Percentiles rank a stretch among this genome's conserved stretches.
Conservation (phyloP, 2,329 filamentous ascomycete species). For the Davidsoniella australis region DNA sequence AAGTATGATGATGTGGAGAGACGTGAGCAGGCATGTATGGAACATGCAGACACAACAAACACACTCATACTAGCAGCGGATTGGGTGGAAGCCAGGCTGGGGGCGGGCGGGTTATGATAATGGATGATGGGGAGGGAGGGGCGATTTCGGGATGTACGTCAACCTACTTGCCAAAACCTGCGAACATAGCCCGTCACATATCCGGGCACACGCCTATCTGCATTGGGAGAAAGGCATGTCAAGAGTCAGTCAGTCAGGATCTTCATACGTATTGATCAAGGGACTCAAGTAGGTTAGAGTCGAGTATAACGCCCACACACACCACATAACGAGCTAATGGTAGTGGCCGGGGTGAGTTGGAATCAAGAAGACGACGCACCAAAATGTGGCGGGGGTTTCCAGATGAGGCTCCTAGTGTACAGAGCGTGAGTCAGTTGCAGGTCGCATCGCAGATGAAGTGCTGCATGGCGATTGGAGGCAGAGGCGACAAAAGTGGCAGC, state of each 20-base stretch:
- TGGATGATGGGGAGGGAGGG: background rate
- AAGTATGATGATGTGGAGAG: too few relatives aligned
- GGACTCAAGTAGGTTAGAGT: too few relatives aligned
- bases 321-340: too few relatives aligned
- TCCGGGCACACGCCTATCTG: conserved; percentile 71
- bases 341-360: too few relatives aligned
- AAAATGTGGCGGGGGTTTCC: conserved; percentile 93
- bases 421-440: background rate
- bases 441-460: background rate
- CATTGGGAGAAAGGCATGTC: background rate
- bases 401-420: conserved; percentile 60
- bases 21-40: too few relatives aligned
- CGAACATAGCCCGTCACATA: conserved; percentile 90
- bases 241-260: conserved; percentile 7
- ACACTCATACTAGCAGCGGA: too few relatives aligned
- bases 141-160: too few relatives aligned
- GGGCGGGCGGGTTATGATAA: background rate
- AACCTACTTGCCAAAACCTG: conserved; percentile 87
- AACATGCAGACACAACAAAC: too few relatives aligned
- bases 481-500: too few relatives aligned
- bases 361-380: conserved; percentile 38
- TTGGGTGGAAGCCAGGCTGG: background rate
- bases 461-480: too few relatives aligned
- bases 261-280: background rate
- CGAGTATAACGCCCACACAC: too few relatives aligned